Percentiles rank a stretch among this genome's conserved stretches.
Conservation (phyloP, 2,329 filamentous ascomycete genomes). For the Aspergillus carbonarius region DNA sequence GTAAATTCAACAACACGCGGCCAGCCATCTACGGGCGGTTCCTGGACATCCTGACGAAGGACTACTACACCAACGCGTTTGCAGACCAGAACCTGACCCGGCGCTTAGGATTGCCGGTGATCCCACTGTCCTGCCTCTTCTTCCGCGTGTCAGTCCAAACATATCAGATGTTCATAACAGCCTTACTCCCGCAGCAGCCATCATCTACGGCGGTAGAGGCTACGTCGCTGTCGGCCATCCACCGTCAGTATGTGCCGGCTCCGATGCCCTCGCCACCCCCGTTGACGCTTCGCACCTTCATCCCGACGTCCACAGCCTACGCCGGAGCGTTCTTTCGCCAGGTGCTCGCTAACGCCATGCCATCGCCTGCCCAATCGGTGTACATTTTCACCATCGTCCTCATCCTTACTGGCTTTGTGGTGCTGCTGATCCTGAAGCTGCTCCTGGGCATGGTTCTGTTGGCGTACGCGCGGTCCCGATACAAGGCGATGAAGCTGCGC, state of each 20-base stretch:
- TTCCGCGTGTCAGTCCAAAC: conserved; percentile 93
- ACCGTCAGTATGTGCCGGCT: conserved; percentile 55
- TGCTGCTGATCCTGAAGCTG: conserved; percentile 80
- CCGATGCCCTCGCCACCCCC: conserved; percentile 66
- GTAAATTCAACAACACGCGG: conserved; percentile 97
- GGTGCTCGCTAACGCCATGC: conserved; percentile 43
- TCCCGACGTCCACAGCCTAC: conserved; percentile 54
- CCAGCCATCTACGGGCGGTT: conserved; percentile 86
- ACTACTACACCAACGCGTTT: conserved; percentile 97
- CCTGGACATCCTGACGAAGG: conserved; percentile 90
- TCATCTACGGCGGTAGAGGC: conserved; percentile 36
- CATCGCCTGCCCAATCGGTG: conserved; percentile 41
- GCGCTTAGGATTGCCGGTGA: conserved; percentile 83
- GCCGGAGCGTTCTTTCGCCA: conserved; percentile 40
- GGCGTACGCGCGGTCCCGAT: conserved; percentile 74
- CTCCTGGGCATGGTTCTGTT: conserved; percentile 85
- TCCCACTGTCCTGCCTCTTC: conserved; percentile 90
- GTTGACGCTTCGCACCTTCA: conserved; percentile 55
- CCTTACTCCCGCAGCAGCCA: conserved; percentile 74
- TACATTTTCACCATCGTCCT: conserved; percentile 69
- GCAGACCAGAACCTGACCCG: conserved; percentile 85
- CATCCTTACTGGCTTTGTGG: conserved; percentile 79
- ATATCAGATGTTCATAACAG: conserved; percentile 96
- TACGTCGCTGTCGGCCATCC: conserved; percentile 45
- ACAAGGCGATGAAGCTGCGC: conserved; percentile 73